Percentiles rank a stretch among this genome's conserved stretches.
These are phyloP conservation scores for Onygena corvina DNA, from an alignment of 2,329 filamentous ascomycete species.

Conservation along the genomic window DNA sequence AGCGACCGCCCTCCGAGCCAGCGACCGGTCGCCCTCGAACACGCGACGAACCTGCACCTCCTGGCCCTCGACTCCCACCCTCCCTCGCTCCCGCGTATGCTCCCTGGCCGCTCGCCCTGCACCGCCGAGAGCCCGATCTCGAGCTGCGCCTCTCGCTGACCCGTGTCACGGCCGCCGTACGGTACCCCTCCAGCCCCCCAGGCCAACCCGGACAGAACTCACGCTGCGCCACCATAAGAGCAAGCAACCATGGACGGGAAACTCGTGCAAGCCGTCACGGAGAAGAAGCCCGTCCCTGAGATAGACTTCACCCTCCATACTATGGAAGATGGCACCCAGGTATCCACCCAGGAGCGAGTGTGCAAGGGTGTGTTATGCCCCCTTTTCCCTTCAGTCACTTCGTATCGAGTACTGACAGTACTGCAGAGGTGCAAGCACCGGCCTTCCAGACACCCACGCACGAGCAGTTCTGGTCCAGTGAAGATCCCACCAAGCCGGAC, in stretches of 20 bases:
- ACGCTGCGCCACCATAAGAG: conserved; percentile 3
- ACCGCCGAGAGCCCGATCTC: not conserved
- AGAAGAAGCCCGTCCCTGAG: conserved; percentile 92
- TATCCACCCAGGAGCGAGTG: conserved; percentile 89
- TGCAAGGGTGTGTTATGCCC: conserved; percentile 65
- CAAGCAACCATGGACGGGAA: conserved; percentile 28
- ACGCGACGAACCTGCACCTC: conserved; percentile 1
- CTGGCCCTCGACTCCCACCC: not conserved
- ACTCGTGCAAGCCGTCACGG: conserved; percentile 76
- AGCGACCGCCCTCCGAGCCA: not conserved
- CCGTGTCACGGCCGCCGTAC: not conserved
- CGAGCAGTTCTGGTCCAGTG: conserved; percentile 85
- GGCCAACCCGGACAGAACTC: not conserved
- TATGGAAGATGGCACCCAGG: conserved; percentile 93
- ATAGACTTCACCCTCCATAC: conserved; percentile 98
- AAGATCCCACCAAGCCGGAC: conserved; percentile 77
- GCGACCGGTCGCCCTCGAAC: not conserved
- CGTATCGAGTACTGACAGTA: not conserved
- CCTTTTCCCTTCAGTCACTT: not conserved
- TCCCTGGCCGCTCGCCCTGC: not conserved
- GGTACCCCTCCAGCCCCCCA: not conserved
- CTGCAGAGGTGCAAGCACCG: conserved; percentile 85
- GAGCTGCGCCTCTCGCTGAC: not conserved
- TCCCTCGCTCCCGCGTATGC: not conserved
- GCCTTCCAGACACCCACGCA: conserved; percentile 86